Evolutionary conservation across 1,284 basidiomycete genomes (phyloP), one percentile per base, ranked within the genome.

Genomic region (Sphaerobolus stellatus): DNA sequence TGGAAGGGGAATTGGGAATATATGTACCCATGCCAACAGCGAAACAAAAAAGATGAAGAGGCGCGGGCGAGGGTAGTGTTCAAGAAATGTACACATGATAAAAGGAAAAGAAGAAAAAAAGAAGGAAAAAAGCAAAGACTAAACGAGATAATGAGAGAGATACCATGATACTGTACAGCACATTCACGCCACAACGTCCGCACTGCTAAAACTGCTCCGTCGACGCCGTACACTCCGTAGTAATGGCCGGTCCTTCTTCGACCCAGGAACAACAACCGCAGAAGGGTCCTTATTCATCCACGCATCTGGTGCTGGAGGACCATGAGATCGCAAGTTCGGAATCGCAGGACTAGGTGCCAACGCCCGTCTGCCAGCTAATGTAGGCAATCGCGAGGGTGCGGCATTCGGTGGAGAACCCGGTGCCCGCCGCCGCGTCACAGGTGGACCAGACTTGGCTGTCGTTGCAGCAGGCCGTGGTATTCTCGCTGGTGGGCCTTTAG

Each of bases 191-290:
- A 91, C 79, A 33, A 92, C 83, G 68, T 93, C 87, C 8, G 87
- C 87, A 55, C 84, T 76, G 66, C 89, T 90, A 69, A 92, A 92
- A 63, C 90, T 91, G 64, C 90, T 91, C 56, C 90, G 75, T 64
- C 90, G 74, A 58, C 88, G 76, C 61, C 89, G 77, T 31, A 89
- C 79, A 52, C 76, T 84, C 52, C 87, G 75, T 60, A 90, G 68
- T 2, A 83, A 82, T 14, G 90, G 88, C 45, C 89, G 77, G 60
- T 82, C 84, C 3, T 81, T 76, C 68, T 88, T 89, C 25, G 80
- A 79, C 16, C 77, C 80, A 20, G 86, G 82, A 14, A 82, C 80
- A 22, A 88, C 85, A 22, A 88, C 82, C 4, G 82, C 80, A n/a
- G 80, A 71, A 1, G 80, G 76, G 63, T 85, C 84, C 30, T 81